Evolutionary conservation across 495 filamentous ascomycete species (phyloP).

Genomic region (Lasiosphaeris hirsuta): DNA sequence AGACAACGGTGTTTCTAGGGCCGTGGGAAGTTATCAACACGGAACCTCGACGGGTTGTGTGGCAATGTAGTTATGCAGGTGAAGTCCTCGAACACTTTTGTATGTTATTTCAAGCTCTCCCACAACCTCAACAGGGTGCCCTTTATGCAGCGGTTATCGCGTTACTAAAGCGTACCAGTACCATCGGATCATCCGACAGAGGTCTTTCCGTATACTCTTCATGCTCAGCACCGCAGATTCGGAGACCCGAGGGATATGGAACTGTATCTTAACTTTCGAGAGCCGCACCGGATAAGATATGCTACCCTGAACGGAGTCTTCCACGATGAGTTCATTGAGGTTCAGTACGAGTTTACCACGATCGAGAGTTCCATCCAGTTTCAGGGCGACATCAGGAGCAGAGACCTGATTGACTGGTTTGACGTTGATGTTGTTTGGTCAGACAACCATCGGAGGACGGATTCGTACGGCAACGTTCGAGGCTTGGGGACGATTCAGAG

Average conservation of each 20-base stretch:
- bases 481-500: constrained; percentile 36
- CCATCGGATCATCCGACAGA: constrained; percentile 31
- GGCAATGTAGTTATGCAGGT: constrained; percentile 37
- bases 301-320: constrained; percentile 27
- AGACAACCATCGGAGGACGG: constrained; percentile 30
- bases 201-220: constrained; percentile 31
- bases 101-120: constrained; percentile 14
- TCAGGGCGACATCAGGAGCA: constrained; percentile 31
- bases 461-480: constrained; percentile 33
- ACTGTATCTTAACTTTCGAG: constrained; percentile 32
- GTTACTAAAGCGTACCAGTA: constrained; percentile 21
- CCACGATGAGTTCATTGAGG: constrained; percentile 33
- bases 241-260: constrained; percentile 34
- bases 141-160: not conserved
- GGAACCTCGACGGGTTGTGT: constrained; percentile 28
- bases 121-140: not conserved
- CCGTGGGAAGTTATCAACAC: constrained; percentile 34
- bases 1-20: constrained; percentile 36
- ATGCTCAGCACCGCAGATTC: constrained; percentile 34
- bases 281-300: constrained; percentile 34
- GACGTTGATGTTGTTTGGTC: constrained; percentile 39
- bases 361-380: constrained; percentile 32
- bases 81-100: constrained; percentile 36
- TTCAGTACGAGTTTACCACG: constrained; percentile 38
- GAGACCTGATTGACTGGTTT: constrained; percentile 36